A percentile compares a stretch with the other conserved stretches of the same genome.
These are phyloP conservation scores for Gastrolobium bilobum DNA, from an alignment of 306 rosid species.

Conservation along the genomic window DNA sequence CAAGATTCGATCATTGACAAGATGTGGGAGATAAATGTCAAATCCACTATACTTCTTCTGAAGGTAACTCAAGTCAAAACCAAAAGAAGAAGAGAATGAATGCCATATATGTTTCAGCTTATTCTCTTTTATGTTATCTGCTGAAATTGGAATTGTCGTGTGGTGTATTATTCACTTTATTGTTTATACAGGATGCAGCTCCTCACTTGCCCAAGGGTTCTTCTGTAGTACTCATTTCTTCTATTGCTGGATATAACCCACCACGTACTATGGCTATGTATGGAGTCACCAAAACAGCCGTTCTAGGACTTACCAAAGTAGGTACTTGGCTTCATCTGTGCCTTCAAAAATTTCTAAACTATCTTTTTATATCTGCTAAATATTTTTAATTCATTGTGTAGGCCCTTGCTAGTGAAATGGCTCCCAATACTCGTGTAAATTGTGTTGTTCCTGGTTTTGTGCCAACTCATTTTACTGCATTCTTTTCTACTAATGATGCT, in stretches of 20 bases:
- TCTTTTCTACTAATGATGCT: constrained; percentile 52
- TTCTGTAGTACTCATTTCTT: constrained; percentile 78
- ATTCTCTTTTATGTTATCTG: constrained; percentile 4
- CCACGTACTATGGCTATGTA: constrained; percentile 79
- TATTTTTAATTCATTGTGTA: constrained; percentile 41
- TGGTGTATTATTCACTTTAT: constrained; percentile 1
- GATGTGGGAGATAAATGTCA: constrained; percentile 89
- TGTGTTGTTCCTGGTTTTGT: constrained; percentile 90
- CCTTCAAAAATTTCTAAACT: not conserved
- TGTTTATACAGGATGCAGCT: constrained; percentile 66
- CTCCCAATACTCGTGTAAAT: constrained; percentile 78
- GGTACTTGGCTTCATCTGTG: constrained; percentile 17
- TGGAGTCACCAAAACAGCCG: constrained; percentile 89
- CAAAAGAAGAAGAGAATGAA: constrained; percentile 25
- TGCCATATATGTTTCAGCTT: not conserved
- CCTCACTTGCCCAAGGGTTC: constrained; percentile 81
- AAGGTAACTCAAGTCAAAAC: constrained; percentile 60
- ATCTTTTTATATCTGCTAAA: constrained; percentile 20
- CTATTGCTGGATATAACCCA: constrained; percentile 76
- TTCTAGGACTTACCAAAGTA: constrained; percentile 84
- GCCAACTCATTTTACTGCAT: constrained; percentile 78
- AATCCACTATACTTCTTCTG: constrained; percentile 78
- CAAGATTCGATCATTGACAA: constrained; percentile 79
- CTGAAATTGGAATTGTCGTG: not conserved
- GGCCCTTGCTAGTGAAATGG: constrained; percentile 88